These are phyloP conservation scores for Volvariella volvacea DNA, from an alignment of 1,284 basidiomycete species.

Conservation along the genomic window DNA sequence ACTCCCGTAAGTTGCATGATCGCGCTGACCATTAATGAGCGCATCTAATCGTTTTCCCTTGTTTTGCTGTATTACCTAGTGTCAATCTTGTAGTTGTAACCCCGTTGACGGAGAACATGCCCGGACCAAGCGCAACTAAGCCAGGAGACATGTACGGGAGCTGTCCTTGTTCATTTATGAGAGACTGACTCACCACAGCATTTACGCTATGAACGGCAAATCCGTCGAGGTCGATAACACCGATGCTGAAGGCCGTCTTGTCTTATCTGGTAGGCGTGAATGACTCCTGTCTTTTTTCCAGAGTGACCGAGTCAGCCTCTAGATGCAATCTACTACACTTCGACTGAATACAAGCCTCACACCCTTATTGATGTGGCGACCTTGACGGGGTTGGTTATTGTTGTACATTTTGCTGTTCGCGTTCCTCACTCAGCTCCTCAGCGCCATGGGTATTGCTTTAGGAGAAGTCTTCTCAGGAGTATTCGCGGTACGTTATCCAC, in stretches of 20 bases:
- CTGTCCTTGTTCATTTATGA: slow-evolving; percentile 7
- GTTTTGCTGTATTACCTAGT: slow-evolving; percentile 24
- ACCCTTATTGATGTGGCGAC: slow-evolving; percentile 86
- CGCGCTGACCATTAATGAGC: not conserved
- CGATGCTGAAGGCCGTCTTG: slow-evolving; percentile 81
- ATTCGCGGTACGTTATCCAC: slow-evolving; percentile 58
- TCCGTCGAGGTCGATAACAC: slow-evolving; percentile 87
- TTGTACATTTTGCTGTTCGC: slow-evolving; percentile 9
- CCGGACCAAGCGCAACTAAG: slow-evolving; percentile 80
- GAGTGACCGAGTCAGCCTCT: slow-evolving; percentile 7
- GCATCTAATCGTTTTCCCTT: not conserved
- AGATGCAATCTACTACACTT: slow-evolving; percentile 85
- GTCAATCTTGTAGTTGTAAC: slow-evolving; percentile 72
- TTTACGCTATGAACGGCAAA: slow-evolving; percentile 88
- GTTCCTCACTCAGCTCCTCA: slow-evolving; percentile 16
- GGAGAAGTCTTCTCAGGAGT: slow-evolving; percentile 77
- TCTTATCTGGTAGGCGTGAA: slow-evolving; percentile 52
- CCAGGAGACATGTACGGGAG: slow-evolving; percentile 71
- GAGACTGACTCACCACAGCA: slow-evolving; percentile 28
- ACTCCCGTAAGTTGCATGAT: slow-evolving; percentile 57
- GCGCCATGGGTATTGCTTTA: slow-evolving; percentile 62
- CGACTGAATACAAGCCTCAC: slow-evolving; percentile 72
- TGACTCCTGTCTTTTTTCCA: not conserved
- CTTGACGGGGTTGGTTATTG: slow-evolving; percentile 51
- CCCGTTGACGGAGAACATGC: slow-evolving; percentile 85